These are phyloP conservation scores for Collybiopsis luxurians DNA, from an alignment of 768 basidiomycete species.

Conservation along the genomic window DNA sequence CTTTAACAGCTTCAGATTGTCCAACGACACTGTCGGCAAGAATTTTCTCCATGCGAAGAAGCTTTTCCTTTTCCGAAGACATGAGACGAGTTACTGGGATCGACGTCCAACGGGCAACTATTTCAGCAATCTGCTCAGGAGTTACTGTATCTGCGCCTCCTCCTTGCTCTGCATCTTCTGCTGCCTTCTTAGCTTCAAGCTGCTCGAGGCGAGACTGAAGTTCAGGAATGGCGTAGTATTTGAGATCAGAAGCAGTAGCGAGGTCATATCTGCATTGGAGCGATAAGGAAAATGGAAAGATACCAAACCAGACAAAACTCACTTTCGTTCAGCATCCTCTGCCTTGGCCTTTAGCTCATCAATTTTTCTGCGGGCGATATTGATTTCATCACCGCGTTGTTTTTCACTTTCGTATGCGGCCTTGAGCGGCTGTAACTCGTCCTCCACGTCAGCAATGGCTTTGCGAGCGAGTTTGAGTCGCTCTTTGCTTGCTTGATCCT, in stretches of 20 bases:
- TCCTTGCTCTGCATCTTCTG: constrained; percentile 59
- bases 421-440: constrained; percentile 77
- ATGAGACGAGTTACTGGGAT: constrained; percentile 87
- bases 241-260: constrained; percentile 79
- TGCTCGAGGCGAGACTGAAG: constrained; percentile 68
- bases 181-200: constrained; percentile 70
- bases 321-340: constrained; percentile 84
- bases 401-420: constrained; percentile 89
- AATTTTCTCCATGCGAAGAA: constrained; percentile 82
- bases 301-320: not conserved
- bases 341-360: constrained; percentile 91
- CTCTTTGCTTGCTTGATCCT: constrained; percentile 85
- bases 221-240: constrained; percentile 91
- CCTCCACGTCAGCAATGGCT: constrained; percentile 79
- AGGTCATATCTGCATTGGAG: constrained; percentile 54
- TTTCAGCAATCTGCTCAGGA: constrained; percentile 89
- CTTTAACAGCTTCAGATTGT: constrained; percentile 86
- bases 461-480: constrained; percentile 72
- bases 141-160: constrained; percentile 69
- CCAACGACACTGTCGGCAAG: constrained; percentile 79
- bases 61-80: constrained; percentile 89
- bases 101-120: constrained; percentile 90
- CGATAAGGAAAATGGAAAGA: constrained; percentile 13
- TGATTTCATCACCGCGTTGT: constrained; percentile 76
- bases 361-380: constrained; percentile 71